Conservation (phyloP, 2,329 filamentous ascomycete genomes). For the Sporothrix phasma region DNA sequence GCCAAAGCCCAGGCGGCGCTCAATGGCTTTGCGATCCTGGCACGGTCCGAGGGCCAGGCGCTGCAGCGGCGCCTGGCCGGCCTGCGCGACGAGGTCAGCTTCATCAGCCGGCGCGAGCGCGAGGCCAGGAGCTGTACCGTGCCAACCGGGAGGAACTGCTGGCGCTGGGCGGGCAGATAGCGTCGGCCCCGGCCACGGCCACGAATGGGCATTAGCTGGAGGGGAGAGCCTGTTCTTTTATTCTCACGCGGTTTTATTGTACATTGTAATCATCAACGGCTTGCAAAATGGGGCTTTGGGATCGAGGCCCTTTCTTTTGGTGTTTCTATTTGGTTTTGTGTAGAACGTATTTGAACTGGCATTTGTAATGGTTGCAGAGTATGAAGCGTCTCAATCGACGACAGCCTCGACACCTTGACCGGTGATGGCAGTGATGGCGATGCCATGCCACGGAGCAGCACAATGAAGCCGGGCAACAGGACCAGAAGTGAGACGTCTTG, state of each 20-base stretch:
- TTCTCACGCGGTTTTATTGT: background rate
- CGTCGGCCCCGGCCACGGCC: too few relatives aligned
- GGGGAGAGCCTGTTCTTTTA: background rate
- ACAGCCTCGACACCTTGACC: too few relatives aligned
- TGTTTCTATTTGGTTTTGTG: background rate
- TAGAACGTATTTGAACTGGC: background rate
- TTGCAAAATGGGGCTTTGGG: background rate
- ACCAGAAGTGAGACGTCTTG: too few relatives aligned
- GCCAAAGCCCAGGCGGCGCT: slow-evolving; percentile 63
- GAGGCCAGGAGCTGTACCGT: slow-evolving; percentile 86
- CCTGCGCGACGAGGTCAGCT: slow-evolving; percentile 72
- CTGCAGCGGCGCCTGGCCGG: slow-evolving; percentile 61
- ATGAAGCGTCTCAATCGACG: too few relatives aligned
- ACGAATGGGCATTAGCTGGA: background rate
- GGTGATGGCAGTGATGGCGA: too few relatives aligned
- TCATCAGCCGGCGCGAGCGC: slow-evolving; percentile 70
- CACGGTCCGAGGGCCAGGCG: slow-evolving; percentile 69
- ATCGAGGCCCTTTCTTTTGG: background rate
- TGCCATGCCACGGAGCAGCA: too few relatives aligned
- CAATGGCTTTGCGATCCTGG: slow-evolving; percentile 63
- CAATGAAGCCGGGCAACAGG: too few relatives aligned
- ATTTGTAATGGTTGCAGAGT: too few relatives aligned
- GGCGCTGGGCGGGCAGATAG: slow-evolving; percentile 33
- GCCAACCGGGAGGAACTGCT: slow-evolving; percentile 68
- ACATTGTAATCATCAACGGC: background rate